Base-by-base conservation (phyloP, 768 basidiomycete species). In the Mycena galericulata region DNA sequence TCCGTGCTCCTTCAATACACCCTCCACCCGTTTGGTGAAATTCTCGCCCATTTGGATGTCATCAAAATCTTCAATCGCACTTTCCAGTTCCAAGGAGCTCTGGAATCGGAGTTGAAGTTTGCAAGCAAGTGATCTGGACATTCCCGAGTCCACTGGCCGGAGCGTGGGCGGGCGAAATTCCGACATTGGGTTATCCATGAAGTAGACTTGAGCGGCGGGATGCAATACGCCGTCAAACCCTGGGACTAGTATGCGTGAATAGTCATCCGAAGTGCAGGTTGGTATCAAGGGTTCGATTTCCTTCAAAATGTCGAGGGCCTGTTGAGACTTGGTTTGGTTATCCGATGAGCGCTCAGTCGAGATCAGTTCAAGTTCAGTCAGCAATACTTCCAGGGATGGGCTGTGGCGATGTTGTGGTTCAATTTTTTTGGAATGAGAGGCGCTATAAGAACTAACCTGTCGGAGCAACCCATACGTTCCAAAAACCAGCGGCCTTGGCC, bases 41-140 rank as follows among this genome's bases (percentile, higher is more conserved):
- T 74, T 75, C 64, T 79, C 77, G 4, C 65, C 69, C 68, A 77
- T 76, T 30, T 78, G 72, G 27, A 67, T 59, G 34, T 67, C 71
- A 20, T 71, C 70, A 4, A 64, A 61, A 8, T 71, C 70, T 12
- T 59, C 65, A 4, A 61, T 58, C 18, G 58, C 17, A 43, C 20
- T 54, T 14, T 34, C 69, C 26, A 68, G 65, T 51, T 71, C 62
- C 26, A 71, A 58, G 6, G 70, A 49, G 51, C 70, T 71, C 3
- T 60, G 55, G 40, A 71, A 68, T 57, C 61, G 62, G 29, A 71
- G 27, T 12, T 30, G 26, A 3, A 71, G 66, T 22, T 49, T 20
- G 27, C 36, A 50, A 7, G 70, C 70, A 6, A 71, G 59, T 12
- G 56, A 54, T 26, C 54, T 29, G 29, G 70, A 65, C 11, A 71